These are phyloP conservation scores for Ogataea ganodermae DNA, from an alignment of 805 yeast genomes.

Conservation along the genomic window DNA sequence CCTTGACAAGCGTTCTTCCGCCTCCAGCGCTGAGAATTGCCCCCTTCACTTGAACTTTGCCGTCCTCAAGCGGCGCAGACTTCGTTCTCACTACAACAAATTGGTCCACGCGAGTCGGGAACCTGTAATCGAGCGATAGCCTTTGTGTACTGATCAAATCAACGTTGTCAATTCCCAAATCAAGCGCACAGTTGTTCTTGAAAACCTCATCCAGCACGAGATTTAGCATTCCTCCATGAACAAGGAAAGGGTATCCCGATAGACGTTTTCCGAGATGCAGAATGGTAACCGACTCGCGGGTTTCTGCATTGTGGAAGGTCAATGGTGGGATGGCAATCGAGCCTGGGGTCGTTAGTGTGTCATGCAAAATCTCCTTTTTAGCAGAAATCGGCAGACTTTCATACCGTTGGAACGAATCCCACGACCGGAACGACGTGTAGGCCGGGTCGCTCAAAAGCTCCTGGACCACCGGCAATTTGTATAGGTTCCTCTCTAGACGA, in stretches of 20 bases:
- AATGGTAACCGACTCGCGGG: slow-evolving; percentile 62
- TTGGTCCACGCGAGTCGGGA: slow-evolving; percentile 78
- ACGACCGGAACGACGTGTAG: slow-evolving; percentile 40
- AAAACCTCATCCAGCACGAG: slow-evolving; percentile 77
- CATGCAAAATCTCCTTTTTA: slow-evolving; percentile 38
- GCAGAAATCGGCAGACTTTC: slow-evolving; percentile 33
- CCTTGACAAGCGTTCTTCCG: slow-evolving; percentile 52
- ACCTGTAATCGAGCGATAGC: slow-evolving; percentile 54
- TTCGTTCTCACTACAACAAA: slow-evolving; percentile 67
- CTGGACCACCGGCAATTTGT: slow-evolving; percentile 52
- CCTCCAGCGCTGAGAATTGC: slow-evolving; percentile 55
- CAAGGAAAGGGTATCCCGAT: slow-evolving; percentile 83
- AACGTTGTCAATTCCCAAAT: slow-evolving; percentile 30
- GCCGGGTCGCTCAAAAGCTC: slow-evolving; percentile 43
- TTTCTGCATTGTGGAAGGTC: slow-evolving; percentile 57
- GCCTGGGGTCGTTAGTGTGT: slow-evolving; percentile 71
- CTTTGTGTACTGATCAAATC: slow-evolving; percentile 49
- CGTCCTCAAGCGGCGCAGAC: slow-evolving; percentile 32
- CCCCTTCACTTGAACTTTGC: slow-evolving; percentile 48
- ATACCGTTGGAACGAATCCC: slow-evolving; percentile 48
- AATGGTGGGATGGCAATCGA: slow-evolving; percentile 76
- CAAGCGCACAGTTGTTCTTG: slow-evolving; percentile 38
- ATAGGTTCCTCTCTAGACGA: slow-evolving; percentile 49
- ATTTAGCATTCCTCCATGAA: slow-evolving; percentile 89
- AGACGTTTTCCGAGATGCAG: slow-evolving; percentile 76